Conservation (phyloP, 495 filamentous ascomycete genomes). For the Hyaloscypha variabilis region DNA sequence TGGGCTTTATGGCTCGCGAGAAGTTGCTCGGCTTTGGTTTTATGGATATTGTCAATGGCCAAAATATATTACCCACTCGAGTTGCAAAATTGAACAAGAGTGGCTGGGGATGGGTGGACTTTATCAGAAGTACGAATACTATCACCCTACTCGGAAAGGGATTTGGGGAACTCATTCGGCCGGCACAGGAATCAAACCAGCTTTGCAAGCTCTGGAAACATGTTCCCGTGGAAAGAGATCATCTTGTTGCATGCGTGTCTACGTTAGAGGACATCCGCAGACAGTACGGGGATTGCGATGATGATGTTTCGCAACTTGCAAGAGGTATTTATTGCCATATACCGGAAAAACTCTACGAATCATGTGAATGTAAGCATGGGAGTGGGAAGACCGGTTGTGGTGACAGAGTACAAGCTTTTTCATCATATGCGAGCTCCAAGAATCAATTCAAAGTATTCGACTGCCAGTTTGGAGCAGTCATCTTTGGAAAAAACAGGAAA, state of each 20-base stretch:
- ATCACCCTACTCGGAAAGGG: constrained; percentile 37
- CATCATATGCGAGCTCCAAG: no score
- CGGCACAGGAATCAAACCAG: constrained; percentile 11
- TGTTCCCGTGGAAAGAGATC: constrained; percentile 31
- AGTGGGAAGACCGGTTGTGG: no score
- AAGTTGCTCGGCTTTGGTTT: constrained; percentile 36
- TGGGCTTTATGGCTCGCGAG: constrained; percentile 22
- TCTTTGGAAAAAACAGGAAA: no score
- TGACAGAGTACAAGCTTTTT: no score
- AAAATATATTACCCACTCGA: constrained; percentile 28
- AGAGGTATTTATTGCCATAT: constrained; percentile 27
- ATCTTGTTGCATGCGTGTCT: constrained; percentile 22
- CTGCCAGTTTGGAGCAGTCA: no score
- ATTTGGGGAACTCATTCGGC: constrained; percentile 38
- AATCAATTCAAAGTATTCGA: no score
- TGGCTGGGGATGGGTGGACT: constrained; percentile 40
- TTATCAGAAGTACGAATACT: constrained; percentile 30
- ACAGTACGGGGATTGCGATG: constrained; percentile 9
- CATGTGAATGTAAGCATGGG: constrained; percentile 21
- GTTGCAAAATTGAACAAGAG: constrained; percentile 29
- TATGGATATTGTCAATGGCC: constrained; percentile 27
- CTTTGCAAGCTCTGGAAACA: constrained; percentile 26
- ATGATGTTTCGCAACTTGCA: constrained; percentile 18
- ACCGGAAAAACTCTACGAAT: constrained; percentile 23
- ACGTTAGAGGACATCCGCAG: constrained; percentile 21